Conservation (phyloP, 805 yeast genomes). For the Metschnikowia hibisci region DNA sequence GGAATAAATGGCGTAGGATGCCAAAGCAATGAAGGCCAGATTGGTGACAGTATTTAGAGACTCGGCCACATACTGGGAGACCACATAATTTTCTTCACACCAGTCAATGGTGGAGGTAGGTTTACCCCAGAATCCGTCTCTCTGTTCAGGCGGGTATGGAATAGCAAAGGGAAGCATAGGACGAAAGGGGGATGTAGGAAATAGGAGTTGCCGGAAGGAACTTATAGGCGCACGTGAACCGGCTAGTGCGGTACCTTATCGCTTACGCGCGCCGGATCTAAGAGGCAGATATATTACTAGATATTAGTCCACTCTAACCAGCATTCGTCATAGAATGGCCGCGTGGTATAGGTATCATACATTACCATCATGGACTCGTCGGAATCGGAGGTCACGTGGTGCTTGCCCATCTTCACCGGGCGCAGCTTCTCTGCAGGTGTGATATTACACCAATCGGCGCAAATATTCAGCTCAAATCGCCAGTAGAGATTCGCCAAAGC, state of each 20-base stretch:
- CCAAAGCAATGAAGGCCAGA: slow-evolving; percentile 47
- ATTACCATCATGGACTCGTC: slow-evolving; percentile 51
- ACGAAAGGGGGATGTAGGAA: not conserved
- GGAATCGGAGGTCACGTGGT: slow-evolving; percentile 15
- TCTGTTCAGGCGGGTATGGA: slow-evolving; percentile 54
- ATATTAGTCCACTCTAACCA: slow-evolving; percentile 40
- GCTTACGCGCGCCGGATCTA: not conserved
- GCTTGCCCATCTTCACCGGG: slow-evolving; percentile 16
- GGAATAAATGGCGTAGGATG: slow-evolving; percentile 60
- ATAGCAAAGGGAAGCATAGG: slow-evolving; percentile 44
- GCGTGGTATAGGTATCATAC: slow-evolving; percentile 54
- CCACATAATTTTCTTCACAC: slow-evolving; percentile 97
- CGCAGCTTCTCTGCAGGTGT: slow-evolving; percentile 12
- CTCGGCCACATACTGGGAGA: slow-evolving; percentile 83
- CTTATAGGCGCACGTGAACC: slow-evolving; percentile 4
- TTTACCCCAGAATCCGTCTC: slow-evolving; percentile 71
- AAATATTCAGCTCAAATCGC: slow-evolving; percentile 39
- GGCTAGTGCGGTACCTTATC: slow-evolving; percentile 4
- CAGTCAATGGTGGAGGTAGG: slow-evolving; percentile 96
- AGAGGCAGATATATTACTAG: not conserved
- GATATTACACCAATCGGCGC: slow-evolving; percentile 43
- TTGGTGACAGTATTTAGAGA: slow-evolving; percentile 85
- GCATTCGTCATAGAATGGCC: slow-evolving; percentile 51
- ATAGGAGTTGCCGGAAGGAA: not conserved
- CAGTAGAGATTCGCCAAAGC: slow-evolving; percentile 51